These are phyloP conservation scores for Bondarzewia mesenterica DNA, from an alignment of 1,284 basidiomycete species.

Conservation along the genomic window DNA sequence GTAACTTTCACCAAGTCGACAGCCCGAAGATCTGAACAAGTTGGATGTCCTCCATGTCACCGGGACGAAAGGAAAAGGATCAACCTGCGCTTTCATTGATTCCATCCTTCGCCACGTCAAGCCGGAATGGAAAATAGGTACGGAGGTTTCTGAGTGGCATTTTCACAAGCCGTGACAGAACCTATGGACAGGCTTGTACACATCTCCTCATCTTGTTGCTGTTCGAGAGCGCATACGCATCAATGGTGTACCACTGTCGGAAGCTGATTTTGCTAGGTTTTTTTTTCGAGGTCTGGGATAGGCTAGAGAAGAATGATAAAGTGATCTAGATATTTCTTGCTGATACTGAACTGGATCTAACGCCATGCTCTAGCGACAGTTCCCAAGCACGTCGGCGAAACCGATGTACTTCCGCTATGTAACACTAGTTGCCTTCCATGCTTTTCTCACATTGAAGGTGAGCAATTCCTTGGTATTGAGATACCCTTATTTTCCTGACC, in stretches of 20 bases:
- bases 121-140: conserved; percentile 70
- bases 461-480: background rate
- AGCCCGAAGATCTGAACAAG: conserved; percentile 79
- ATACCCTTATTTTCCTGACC: background rate
- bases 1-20: conserved; percentile 3
- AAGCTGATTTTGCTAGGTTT: conserved; percentile 82
- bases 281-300: conserved; percentile 98
- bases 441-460: conserved; percentile 74
- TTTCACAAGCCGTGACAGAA: background rate
- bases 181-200: conserved; percentile 69
- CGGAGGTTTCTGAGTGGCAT: background rate
- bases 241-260: conserved; percentile 85
- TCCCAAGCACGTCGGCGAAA: conserved; percentile 55
- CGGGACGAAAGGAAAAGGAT: conserved; percentile 98
- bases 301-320: conserved; percentile 59
- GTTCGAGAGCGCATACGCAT: conserved; percentile 95
- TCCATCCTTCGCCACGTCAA: conserved; percentile 58
- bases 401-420: conserved; percentile 95
- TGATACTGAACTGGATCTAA: conserved; percentile 1
- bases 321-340: conserved; percentile 26
- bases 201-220: conserved; percentile 93
- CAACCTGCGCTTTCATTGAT: conserved; percentile 89
- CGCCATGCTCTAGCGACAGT: conserved; percentile 35
- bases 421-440: conserved; percentile 89
- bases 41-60: conserved; percentile 96